Base-by-base conservation (phyloP, 306 rosid species). In the Mimosa bimucronata region DNA sequence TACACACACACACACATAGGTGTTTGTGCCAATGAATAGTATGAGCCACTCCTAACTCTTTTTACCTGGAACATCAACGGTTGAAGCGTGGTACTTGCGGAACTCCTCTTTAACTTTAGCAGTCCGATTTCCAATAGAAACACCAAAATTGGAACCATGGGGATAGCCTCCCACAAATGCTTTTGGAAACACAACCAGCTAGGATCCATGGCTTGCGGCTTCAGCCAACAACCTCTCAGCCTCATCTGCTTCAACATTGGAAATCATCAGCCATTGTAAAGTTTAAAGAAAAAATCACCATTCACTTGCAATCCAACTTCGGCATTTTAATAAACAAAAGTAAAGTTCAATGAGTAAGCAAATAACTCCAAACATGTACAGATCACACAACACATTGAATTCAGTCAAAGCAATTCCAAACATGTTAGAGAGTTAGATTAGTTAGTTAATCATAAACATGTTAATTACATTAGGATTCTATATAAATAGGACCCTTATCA, bases 91-190 rank as follows among this genome's bases (percentile, higher is more conserved):
- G 75, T 92, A 94, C 90, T 77, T 92, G 70, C 95, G 90, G 58
- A 94, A 92, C 5, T 94, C 98, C 81, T 94, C 97, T 82, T 84
- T 94, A 44, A 97, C 98, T 83, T 92, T 90, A 3, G 83, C 81
- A 0, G 91, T 84, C 70, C 97, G 86, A 71, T 77, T 91, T 76
- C 94, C 97, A 79, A 94, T 80, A 19, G 86, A 65, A 79, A 85
- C 82, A 19, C 97, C 98, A 42, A 88, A 94, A 78, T 3, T 79
- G 1, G 97, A 94, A 62, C 98, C 98, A 21, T 94, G 97, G 0
- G 98, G 98, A 65, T 92, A 94, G 8, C 98, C 98, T 21, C 97
- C 98, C 41, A 94, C 87, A 85, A 91, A 94, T 10, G 98, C 98
- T 86, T 94, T 97, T 9, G 98, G 98, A 86, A 94, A 94, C 66